A percentile compares a stretch with the other conserved stretches of the same genome.
These are phyloP conservation scores for Lathyrus tuberosus DNA, from an alignment of 306 rosid genomes.

Conservation along the genomic window DNA sequence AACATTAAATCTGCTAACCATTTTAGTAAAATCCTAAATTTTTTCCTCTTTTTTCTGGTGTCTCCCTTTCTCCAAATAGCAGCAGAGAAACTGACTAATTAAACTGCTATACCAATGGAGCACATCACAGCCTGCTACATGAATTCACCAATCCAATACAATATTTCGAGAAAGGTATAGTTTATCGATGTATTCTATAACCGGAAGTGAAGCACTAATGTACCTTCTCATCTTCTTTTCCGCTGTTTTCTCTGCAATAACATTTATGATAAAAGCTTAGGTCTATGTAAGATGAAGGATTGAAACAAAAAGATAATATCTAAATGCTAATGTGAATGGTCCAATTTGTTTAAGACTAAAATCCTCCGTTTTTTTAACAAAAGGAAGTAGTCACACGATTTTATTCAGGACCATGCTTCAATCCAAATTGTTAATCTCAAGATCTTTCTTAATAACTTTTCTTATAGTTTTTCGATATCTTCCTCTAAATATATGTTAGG, in stretches of 20 bases:
- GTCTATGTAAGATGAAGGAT: background rate
- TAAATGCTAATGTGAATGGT: background rate
- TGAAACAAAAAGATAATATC: constrained; percentile 27
- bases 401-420: too few relatives aligned
- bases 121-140: constrained; percentile 30
- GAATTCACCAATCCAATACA: constrained; percentile 80
- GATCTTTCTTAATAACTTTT: too few relatives aligned
- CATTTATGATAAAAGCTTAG: constrained; percentile 15
- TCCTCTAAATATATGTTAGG: too few relatives aligned
- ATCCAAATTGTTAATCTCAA: too few relatives aligned
- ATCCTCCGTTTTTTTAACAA: too few relatives aligned
- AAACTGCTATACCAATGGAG: constrained; percentile 24
- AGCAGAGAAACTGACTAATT: constrained; percentile 36
- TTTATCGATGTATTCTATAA: constrained; percentile 78
- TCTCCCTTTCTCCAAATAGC: constrained; percentile 28
- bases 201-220: constrained; percentile 61
- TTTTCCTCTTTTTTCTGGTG: background rate
- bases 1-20: background rate
- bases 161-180: constrained; percentile 71
- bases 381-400: too few relatives aligned
- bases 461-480: too few relatives aligned
- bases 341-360: background rate
- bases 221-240: constrained; percentile 88
- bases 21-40: constrained; percentile 9
- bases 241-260: constrained; percentile 72